Base-by-base conservation (phyloP, 78 protist genomes). In the Polysphondylium violaceum region DNA sequence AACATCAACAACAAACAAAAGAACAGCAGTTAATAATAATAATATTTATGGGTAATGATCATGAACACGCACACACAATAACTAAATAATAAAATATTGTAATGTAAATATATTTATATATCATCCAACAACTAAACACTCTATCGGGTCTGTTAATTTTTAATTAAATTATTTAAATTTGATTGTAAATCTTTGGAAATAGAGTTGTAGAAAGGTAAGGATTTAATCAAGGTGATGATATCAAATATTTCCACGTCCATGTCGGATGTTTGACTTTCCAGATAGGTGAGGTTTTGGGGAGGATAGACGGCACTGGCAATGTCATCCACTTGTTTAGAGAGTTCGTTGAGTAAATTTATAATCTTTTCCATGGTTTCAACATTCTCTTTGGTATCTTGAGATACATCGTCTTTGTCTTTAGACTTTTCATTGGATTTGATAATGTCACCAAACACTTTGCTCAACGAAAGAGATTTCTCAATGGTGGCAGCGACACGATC, bases 251-350 rank as follows among this genome's bases (percentile, higher is more conserved):
- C 40, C 3, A 69, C n/a, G n/a, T 69, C 43, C 4, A 69, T 17
- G 25, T 44, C 19, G 9, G 76, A 69, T 14, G 44, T 53, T 65
- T 81, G 68, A 9, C 77, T 50, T 16, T n/a, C 29, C 8, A 71
- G 33, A 53, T 67, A 81, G 1, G 9, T 3, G 17, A 31, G 17
- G 64, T 81, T 81, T 53, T 47, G 89, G 36, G 68, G 67, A 55
- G 89, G 89, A 21, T 81, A 81, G 47, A 81, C 68, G 0, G 77
- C 89, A 68, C 78, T 68, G 47, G 65, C 89, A 23, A 81, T 58
- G 21, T 81, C 89, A 27, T 81, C 89, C 7, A 81, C 69, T 21
- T 41, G 47, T 27, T 68, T 81, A 25, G 89, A 81, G 2, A 81
- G 69, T 53, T 81, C 78, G 29, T 68, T 56, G 36, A 81, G 33